Evolutionary conservation across 192 early-diverging fungal species (phyloP).

Genomic region (Chytriomyces confervae): DNA sequence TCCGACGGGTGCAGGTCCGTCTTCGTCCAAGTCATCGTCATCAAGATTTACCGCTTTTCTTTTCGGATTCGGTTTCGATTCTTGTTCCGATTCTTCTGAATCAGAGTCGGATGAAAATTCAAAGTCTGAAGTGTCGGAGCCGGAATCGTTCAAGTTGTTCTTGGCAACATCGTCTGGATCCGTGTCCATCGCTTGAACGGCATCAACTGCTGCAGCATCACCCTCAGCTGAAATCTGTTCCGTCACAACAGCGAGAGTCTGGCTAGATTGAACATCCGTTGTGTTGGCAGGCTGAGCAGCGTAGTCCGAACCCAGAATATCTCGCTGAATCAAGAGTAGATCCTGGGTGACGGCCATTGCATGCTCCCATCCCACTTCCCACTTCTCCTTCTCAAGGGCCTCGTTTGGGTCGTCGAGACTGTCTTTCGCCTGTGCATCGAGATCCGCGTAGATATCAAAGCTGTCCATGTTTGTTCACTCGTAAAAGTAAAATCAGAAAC

Average conservation of each 20-base stretch:
- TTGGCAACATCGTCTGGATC: not conserved
- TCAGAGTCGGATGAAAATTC: not conserved
- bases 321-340: not conserved
- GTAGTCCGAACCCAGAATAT: not conserved
- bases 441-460: not conserved
- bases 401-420: not conserved
- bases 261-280: not conserved
- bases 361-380: not conserved
- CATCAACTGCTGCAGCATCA: no score
- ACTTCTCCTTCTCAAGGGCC: not conserved
- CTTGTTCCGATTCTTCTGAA: not conserved
- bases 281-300: not conserved
- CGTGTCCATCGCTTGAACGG: no score
- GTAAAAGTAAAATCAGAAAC: not conserved
- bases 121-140: constrained; percentile 1
- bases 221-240: no score
- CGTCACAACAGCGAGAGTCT: no score
- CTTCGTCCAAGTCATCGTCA: not conserved
- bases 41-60: not conserved
- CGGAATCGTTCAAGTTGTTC: not conserved
- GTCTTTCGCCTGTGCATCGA: not conserved
- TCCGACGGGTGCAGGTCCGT: not conserved
- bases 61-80: not conserved
- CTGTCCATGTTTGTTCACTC: not conserved
- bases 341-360: not conserved